Percentiles rank a stretch among this genome's conserved stretches.
Evolutionary conservation across 2,329 filamentous ascomycete species (phyloP).

Genomic region (Xylariaceae sp.): DNA sequence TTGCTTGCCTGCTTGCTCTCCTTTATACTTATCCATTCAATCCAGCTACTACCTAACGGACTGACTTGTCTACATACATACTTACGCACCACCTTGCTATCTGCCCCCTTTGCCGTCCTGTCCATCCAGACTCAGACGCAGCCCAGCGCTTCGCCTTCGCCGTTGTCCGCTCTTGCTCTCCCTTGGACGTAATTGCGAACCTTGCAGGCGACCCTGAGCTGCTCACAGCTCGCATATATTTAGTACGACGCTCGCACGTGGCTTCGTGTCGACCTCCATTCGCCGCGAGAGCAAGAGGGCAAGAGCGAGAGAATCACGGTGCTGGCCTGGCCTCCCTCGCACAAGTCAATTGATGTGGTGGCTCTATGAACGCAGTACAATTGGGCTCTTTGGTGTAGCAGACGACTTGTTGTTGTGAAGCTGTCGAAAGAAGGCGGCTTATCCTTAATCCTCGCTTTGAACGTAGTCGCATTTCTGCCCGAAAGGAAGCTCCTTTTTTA

Average conservation of each 20-base stretch:
- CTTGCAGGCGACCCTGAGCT: conserved; percentile 4
- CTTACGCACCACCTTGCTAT: neutral
- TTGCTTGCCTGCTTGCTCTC: neutral
- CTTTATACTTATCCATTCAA: neutral
- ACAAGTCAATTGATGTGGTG: conserved; percentile 17
- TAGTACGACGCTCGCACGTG: conserved; percentile 1
- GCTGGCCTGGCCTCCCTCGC: neutral
- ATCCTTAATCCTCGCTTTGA: conserved; percentile 11
- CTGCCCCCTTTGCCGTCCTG: conserved; percentile 9
- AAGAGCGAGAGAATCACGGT: neutral
- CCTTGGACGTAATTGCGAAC: conserved; percentile 12
- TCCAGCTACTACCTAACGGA: neutral
- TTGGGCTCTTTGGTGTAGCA: conserved; percentile 17
- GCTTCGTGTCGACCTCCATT: neutral
- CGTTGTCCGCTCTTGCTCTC: neutral
- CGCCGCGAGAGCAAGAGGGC: conserved; percentile 1
- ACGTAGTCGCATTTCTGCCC: conserved; percentile 6
- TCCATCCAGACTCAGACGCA: neutral
- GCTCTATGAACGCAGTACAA: conserved; percentile 4
- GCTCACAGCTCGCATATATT: conserved; percentile 4
- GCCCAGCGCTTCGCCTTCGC: conserved; percentile 2
- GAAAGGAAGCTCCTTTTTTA: conserved; percentile 11
- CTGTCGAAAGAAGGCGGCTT: conserved; percentile 11
- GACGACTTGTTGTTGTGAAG: conserved; percentile 9
- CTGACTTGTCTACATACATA: neutral